Evolutionary conservation across 805 yeast species (phyloP), one percentile per base, ranked within the genome.

Genomic region (Zygosaccharomyces lentus): DNA sequence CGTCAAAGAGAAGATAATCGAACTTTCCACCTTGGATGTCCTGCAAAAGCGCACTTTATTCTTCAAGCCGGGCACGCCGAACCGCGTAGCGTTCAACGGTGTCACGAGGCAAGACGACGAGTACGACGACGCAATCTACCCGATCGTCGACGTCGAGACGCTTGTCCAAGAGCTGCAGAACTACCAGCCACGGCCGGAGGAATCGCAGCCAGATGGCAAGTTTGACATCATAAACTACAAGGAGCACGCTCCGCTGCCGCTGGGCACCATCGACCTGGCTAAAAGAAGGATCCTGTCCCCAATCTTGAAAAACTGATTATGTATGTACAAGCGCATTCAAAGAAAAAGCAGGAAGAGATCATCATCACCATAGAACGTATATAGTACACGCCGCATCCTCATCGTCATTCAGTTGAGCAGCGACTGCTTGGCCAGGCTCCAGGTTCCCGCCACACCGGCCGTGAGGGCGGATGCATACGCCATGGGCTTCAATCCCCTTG

Each of bases 401-500:
- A 29, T 13, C 13, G 16, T 13, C 10, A 12, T 41, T 41, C 47
- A 55, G 41, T 52, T 53, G 25, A 58, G 45, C 10, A 62, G 34
- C 25, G 54, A 31, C 27, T 63, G 57, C 72, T 91, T 91, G 60
- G 84, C 62, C 40, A 84, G 91, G 73, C 95, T 83, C 99, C 99
- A 91, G 30, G 80, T 81, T 52, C 85, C 96, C 43, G 97, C 95
- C 51, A 85, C 95, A 53, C 80, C 78, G n/a, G 96, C 87, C 81
- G 82, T 83, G 62, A 90, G 65, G 36, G 78, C 93, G 19, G 96
- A 78, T 24, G 96, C 80, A 59, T 86, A 82, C 21, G 85, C 89
- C 91, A 88, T 85, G 49, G 95, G 96, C 67, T 78, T 84, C 41
- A 82, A 48, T 34, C 99, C 99, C 50, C 82, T 81, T 40, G 91